Evolutionary conservation across 768 basidiomycete genomes (phyloP).

Genomic region (Xerocomus brunneocitrinus): DNA sequence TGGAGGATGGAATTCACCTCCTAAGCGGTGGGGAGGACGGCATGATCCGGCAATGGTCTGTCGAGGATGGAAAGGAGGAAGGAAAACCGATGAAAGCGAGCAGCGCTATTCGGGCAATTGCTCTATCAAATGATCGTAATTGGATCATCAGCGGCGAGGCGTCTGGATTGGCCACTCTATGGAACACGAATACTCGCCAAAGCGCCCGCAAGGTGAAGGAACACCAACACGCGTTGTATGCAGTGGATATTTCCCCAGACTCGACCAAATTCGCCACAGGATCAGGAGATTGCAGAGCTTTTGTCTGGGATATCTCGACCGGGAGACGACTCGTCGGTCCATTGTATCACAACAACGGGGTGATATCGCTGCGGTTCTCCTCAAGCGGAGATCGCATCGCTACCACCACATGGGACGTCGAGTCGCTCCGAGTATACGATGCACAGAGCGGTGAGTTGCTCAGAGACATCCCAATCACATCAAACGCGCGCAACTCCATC

Average conservation of each 20-base stretch:
- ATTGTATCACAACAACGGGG: slow-evolving; percentile 1
- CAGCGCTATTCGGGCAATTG: background rate
- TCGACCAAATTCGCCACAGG: slow-evolving; percentile 6
- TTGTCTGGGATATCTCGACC: slow-evolving; percentile 3
- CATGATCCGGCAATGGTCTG: background rate
- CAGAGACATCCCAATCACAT: background rate
- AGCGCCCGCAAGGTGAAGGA: background rate
- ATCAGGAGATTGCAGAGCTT: background rate
- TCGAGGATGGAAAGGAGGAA: background rate
- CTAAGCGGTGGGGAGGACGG: background rate
- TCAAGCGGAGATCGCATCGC: background rate
- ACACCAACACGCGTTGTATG: background rate
- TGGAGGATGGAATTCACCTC: background rate
- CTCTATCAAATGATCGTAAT: background rate
- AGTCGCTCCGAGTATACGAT: background rate
- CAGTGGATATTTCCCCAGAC: slow-evolving; percentile 2
- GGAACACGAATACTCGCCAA: background rate
- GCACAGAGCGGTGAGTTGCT: background rate
- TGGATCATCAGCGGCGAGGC: slow-evolving; percentile 1
- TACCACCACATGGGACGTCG: background rate
- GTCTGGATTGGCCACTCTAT: background rate
- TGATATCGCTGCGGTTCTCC: slow-evolving; percentile 3
- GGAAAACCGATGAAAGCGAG: background rate
- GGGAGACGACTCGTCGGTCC: slow-evolving; percentile 5
- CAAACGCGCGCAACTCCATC: background rate